These are phyloP conservation scores for Akebia trifoliata DNA, from an alignment of 164 flowering plant genomes.

Conservation along the genomic window DNA sequence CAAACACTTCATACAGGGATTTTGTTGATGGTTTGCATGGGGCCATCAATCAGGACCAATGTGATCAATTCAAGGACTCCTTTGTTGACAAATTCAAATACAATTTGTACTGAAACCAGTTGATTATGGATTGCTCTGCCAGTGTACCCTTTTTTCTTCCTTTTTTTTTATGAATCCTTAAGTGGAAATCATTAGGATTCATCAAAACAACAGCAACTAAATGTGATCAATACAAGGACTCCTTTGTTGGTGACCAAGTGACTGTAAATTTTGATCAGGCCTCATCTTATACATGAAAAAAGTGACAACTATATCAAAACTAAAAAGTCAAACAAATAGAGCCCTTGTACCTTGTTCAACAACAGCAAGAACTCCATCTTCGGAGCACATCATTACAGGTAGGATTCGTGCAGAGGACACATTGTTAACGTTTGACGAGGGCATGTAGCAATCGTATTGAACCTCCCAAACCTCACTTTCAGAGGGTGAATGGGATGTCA, in stretches of 20 bases:
- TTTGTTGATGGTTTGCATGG: too few species aligned
- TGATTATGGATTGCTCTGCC: too few species aligned
- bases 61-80: too few species aligned
- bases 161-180: too few species aligned
- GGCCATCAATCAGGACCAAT: too few species aligned
- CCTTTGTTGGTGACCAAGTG: background rate
- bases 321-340: background rate
- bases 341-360: constrained; percentile 63
- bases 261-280: background rate
- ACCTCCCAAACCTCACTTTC: constrained; percentile 95
- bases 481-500: constrained; percentile 25
- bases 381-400: constrained; percentile 87
- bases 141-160: too few species aligned
- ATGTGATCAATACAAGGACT: background rate
- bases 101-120: too few species aligned
- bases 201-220: background rate
- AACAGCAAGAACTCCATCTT: constrained; percentile 85
- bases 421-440: constrained; percentile 35
- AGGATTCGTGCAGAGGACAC: constrained; percentile 48
- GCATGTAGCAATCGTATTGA: constrained; percentile 60
- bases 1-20: too few species aligned
- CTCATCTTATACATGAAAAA: too few species aligned
- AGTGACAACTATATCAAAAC: too few species aligned
- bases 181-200: background rate
- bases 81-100: too few species aligned